Conservation (phyloP, 1,139 yeast species). For the Pichia sp. region DNA sequence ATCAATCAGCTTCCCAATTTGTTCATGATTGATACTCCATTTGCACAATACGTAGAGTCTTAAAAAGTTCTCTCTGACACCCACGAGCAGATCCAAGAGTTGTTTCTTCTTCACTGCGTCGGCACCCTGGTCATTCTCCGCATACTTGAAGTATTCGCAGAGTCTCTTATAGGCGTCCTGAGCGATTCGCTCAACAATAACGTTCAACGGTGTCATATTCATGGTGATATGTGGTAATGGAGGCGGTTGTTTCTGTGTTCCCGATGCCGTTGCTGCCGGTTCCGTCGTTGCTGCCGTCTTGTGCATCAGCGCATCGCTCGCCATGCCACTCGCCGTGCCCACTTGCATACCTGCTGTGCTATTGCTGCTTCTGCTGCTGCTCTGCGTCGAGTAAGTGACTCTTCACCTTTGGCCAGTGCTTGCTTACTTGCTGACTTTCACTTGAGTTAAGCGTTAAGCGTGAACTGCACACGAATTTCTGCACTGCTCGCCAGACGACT, state of each 20-base stretch:
- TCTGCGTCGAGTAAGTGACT: no score
- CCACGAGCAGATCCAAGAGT: conserved; percentile 60
- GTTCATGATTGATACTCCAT: conserved; percentile 74
- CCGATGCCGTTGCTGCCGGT: not conserved
- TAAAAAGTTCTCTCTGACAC: conserved; percentile 72
- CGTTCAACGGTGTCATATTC: conserved; percentile 60
- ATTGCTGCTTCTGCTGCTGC: not conserved
- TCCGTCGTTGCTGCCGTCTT: not conserved
- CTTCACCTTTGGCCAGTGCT: no score
- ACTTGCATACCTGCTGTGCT: no score
- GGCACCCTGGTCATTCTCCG: conserved; percentile 42
- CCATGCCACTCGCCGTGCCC: no score
- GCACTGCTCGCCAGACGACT: no score
- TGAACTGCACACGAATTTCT: no score
- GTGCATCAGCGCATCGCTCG: no score
- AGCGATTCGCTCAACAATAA: conserved; percentile 51
- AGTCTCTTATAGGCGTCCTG: conserved; percentile 61
- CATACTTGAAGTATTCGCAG: conserved; percentile 52
- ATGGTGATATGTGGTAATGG: conserved; percentile 68
- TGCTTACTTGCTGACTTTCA: no score
- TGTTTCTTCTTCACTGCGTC: conserved; percentile 61
- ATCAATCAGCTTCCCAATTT: conserved; percentile 71
- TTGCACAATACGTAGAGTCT: conserved; percentile 78
- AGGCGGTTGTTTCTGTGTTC: conserved; percentile 27
- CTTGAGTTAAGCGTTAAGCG: no score